phyloP scores from a whole-genome alignment of 2,329 filamentous ascomycete genomes.

The Sphaerostilbella broomeana region DNA sequence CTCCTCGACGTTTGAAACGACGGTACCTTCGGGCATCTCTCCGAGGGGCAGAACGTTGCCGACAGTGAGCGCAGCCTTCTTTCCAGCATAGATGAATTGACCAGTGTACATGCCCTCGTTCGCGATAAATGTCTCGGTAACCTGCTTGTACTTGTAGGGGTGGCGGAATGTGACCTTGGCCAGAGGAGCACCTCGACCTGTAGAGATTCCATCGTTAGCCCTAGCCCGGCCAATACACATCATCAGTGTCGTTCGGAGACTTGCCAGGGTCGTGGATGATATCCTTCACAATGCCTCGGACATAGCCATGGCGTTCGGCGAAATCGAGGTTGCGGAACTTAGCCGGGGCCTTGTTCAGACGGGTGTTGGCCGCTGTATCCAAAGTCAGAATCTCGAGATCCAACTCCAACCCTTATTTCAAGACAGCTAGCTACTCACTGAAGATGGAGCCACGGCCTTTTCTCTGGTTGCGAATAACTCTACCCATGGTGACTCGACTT shows the following conservation, averaged over 20 bases:
- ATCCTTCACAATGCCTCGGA: slow-evolving; percentile 95
- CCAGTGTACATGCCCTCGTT: slow-evolving; percentile 99
- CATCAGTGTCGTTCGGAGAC: slow-evolving; percentile 21
- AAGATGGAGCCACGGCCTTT: slow-evolving; percentile 55
- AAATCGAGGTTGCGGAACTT: slow-evolving; percentile 97
- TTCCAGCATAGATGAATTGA: slow-evolving; percentile 99
- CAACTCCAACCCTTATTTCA: slow-evolving; percentile 17
- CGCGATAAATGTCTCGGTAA: slow-evolving; percentile 99
- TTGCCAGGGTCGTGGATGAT: slow-evolving; percentile 95
- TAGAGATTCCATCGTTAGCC: slow-evolving; percentile 21
- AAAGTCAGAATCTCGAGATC: slow-evolving; percentile 26
- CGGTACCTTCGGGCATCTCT: slow-evolving; percentile 97
- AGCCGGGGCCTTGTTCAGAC: slow-evolving; percentile 77
- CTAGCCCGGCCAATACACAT: slow-evolving; percentile 13
- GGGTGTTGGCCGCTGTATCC: slow-evolving; percentile 65
- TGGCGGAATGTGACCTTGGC: slow-evolving; percentile 96
- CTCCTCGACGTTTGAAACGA: slow-evolving; percentile 98
- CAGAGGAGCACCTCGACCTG: slow-evolving; percentile 84
- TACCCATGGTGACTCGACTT: slow-evolving; percentile 43
- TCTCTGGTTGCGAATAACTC: slow-evolving; percentile 61
- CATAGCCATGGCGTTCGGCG: slow-evolving; percentile 94
- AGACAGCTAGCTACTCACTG: slow-evolving; percentile 35
- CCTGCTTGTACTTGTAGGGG: slow-evolving; percentile 96
- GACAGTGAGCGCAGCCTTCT: slow-evolving; percentile 94
- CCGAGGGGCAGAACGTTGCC: slow-evolving; percentile 95